Percentiles rank a stretch among this genome's conserved stretches.
Conservation (phyloP, 2,329 filamentous ascomycete species). For the Fusarium sterilihyphosum region DNA sequence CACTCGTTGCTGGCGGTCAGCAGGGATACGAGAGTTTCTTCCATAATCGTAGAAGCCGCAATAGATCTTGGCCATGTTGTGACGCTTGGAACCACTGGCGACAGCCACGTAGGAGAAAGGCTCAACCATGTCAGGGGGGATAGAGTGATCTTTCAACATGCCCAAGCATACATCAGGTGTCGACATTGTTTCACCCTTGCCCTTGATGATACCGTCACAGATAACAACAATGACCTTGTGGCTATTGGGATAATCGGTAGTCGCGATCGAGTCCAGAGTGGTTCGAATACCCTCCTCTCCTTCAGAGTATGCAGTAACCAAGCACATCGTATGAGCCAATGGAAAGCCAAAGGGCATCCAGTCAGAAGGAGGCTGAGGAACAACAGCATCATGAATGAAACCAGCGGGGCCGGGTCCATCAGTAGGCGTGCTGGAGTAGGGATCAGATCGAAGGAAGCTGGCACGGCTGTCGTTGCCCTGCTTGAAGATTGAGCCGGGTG, state of each 20-base stretch:
- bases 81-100: conserved; percentile 92
- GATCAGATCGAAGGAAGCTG: conserved; percentile 72
- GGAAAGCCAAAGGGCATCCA: conserved; percentile 98
- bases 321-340: conserved; percentile 89
- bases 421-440: conserved; percentile 62
- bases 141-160: conserved; percentile 94
- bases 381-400: conserved; percentile 96
- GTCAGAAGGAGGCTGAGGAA: conserved; percentile 94
- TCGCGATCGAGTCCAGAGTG: conserved; percentile 94
- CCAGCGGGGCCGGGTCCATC: conserved; percentile 85
- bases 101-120: conserved; percentile 97
- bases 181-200: conserved; percentile 84
- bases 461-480: conserved; percentile 69
- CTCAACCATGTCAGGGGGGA: conserved; percentile 82
- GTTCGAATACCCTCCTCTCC: conserved; percentile 92
- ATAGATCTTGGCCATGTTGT: conserved; percentile 99
- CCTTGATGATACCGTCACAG: conserved; percentile 98
- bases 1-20: conserved; percentile 92
- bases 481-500: conserved; percentile 77
- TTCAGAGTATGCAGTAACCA: conserved; percentile 97
- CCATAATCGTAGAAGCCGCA: conserved; percentile 99
- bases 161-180: conserved; percentile 90
- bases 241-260: conserved; percentile 98
- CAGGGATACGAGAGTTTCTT: conserved; percentile 77
- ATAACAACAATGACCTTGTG: conserved; percentile 97